phyloP scores from a whole-genome alignment of 202 grass and related monocot species.

The Schoenoplectus triqueter region DNA sequence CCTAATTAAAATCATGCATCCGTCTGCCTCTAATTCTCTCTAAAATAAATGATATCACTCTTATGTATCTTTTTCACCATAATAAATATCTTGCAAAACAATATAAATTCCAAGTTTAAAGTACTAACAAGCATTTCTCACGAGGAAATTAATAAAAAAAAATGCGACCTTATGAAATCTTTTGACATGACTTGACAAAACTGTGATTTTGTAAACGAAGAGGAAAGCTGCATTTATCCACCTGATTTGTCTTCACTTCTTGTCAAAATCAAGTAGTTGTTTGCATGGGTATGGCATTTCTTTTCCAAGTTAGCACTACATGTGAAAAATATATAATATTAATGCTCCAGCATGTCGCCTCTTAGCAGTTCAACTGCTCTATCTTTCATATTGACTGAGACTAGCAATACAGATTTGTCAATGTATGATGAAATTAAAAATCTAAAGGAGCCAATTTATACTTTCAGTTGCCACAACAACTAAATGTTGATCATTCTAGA shows the following conservation, averaged over 20 bases:
- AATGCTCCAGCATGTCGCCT: conserved; percentile 5
- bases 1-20: no score
- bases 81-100: neutral
- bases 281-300: neutral
- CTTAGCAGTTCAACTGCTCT: conserved; percentile 39
- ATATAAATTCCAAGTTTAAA: neutral
- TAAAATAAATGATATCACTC: neutral
- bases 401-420: conserved; percentile 7
- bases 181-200: conserved; percentile 13
- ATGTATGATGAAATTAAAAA: conserved; percentile 15
- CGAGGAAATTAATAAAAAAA: conserved; percentile 13
- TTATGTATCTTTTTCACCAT: no score
- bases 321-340: conserved; percentile 18
- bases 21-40: no score
- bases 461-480: neutral
- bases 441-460: neutral
- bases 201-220: neutral
- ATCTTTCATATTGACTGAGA: conserved; percentile 31
- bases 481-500: neutral
- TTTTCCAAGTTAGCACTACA: neutral
- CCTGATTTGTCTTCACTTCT: conserved; percentile 18
- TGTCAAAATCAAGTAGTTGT: conserved; percentile 27
- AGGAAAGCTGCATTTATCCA: conserved; percentile 26
- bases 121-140: neutral
- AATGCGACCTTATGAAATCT: neutral